A percentile compares a stretch with the other conserved stretches of the same genome.
Conservation (phyloP, 2,329 filamentous ascomycete genomes). For the Monascus ruber region DNA sequence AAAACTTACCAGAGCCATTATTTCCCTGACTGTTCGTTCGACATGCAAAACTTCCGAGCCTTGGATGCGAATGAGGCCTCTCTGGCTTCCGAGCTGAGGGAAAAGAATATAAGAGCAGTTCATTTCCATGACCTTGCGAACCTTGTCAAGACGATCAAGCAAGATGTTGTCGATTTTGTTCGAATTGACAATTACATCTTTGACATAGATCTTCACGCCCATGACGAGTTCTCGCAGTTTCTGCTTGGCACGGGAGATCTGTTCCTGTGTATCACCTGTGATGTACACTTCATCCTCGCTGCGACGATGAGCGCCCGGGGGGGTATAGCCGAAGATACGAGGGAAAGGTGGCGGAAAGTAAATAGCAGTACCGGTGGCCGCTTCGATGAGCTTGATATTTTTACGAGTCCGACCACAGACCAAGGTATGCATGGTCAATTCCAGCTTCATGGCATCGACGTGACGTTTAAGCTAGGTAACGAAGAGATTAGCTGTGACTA, state of each 20-base stretch:
- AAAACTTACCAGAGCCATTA: slow-evolving; percentile 74
- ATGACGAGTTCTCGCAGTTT: slow-evolving; percentile 78
- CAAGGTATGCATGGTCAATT: slow-evolving; percentile 78
- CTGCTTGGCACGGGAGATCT: slow-evolving; percentile 79
- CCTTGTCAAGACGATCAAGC: slow-evolving; percentile 83
- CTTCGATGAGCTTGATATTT: slow-evolving; percentile 97
- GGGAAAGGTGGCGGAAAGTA: slow-evolving; percentile 96
- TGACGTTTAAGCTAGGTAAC: slow-evolving; percentile 38
- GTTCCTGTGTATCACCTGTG: slow-evolving; percentile 74
- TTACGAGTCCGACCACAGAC: slow-evolving; percentile 89
- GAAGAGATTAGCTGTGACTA: slow-evolving; percentile 3
- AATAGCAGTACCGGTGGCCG: slow-evolving; percentile 87
- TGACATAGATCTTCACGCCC: slow-evolving; percentile 73
- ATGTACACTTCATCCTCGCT: slow-evolving; percentile 89
- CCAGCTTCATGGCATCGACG: slow-evolving; percentile 70
- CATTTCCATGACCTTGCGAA: slow-evolving; percentile 92
- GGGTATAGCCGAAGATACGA: slow-evolving; percentile 79
- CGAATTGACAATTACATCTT: slow-evolving; percentile 79
- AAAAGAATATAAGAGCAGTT: slow-evolving; percentile 94
- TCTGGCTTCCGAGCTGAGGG: slow-evolving; percentile 74
- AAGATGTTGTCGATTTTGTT: slow-evolving; percentile 93
- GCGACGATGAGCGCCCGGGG: slow-evolving; percentile 66
- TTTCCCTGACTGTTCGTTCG: slow-evolving; percentile 85
- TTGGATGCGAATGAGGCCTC: slow-evolving; percentile 77
- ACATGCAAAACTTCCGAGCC: slow-evolving; percentile 88